Conservation (phyloP, 306 rosid species). For the Albizia julibrissin region DNA sequence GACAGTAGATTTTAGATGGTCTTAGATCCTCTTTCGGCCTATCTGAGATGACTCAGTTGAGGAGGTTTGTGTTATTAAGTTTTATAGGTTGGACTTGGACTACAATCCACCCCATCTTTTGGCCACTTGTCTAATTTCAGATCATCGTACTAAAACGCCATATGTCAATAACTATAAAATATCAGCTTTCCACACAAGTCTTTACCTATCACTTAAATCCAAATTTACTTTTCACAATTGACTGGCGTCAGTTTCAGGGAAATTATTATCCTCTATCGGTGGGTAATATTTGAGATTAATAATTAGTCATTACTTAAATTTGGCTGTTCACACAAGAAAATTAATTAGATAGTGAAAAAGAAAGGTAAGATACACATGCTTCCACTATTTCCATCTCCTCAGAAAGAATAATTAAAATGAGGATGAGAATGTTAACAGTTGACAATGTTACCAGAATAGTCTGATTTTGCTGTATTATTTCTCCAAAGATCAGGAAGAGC, state of each 20-base stretch:
- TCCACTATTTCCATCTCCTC: neutral
- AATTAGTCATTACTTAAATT: neutral
- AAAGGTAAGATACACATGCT: neutral
- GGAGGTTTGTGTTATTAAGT: neutral
- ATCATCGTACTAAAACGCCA: neutral
- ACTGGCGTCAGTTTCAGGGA: neutral
- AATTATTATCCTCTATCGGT: neutral
- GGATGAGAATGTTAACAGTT: neutral
- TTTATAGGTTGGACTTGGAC: neutral
- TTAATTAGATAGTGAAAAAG: constrained; percentile 15
- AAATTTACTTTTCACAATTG: neutral
- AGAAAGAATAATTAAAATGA: constrained; percentile 6
- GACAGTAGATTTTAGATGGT: neutral
- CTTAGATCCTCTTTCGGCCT: neutral
- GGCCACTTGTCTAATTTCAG: neutral
- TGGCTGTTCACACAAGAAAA: neutral
- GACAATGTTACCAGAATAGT: constrained; percentile 21
- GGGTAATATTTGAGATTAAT: constrained; percentile 1
- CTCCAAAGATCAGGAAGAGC: constrained; percentile 16
- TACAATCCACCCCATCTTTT: constrained; percentile 12
- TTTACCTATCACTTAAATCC: neutral
- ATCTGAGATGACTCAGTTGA: neutral
- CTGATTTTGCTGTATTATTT: neutral
- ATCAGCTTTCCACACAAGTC: neutral
- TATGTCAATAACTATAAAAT: constrained; percentile 1